Evolutionary conservation across 2,329 filamentous ascomycete genomes (phyloP), one percentile per base, ranked within the genome.

Genomic region (Penicillium griseofulvum): DNA sequence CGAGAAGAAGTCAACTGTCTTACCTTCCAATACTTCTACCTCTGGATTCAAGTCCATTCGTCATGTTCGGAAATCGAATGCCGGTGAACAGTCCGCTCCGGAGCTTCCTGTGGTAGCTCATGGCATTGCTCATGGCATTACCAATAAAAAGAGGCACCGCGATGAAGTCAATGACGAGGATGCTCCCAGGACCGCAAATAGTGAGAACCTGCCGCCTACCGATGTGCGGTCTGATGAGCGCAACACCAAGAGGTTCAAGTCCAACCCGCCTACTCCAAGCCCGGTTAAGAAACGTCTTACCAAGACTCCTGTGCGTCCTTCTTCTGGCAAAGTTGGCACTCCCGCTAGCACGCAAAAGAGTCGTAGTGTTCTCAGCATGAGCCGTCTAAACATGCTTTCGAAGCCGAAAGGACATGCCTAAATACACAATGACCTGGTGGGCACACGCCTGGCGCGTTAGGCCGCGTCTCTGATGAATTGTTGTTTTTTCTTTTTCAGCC

Each of bases 351-450:
- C 62, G 34, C 55, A 68, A 46, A 74, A 65, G 53, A 62, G 54
- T 26, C 68, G 64, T 19, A 62, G 66, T 17, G 66, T 71, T 17
- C 65, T 80, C 49, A 80, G 73, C 52, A 64, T 79, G 61, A 78
- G 75, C 56, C 74, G 78, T 28, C 64, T 80, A 63, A 78, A 80
- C 56, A 73, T 79, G 72, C 70, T 80, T 33, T 68, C 76, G 16
- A 74, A 74, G 54, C 78, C 78, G 2, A 80, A 79, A 66, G 62
- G 69, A 37, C 73, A 73, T 28, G 54, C 64, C 55, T 74, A 61
- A 62, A 19, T 28, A 33, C 28, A 31, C n/a, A 38, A 34, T 50
- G 43, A 29, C 19, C 8, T 29, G 14, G 36, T 48, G 38, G 22
- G 29, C 36, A 38, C 33, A 43, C 47, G 55, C 59, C 56, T 59